Base-by-base conservation (phyloP, 768 basidiomycete species). In the Fomitopsis serialis region DNA sequence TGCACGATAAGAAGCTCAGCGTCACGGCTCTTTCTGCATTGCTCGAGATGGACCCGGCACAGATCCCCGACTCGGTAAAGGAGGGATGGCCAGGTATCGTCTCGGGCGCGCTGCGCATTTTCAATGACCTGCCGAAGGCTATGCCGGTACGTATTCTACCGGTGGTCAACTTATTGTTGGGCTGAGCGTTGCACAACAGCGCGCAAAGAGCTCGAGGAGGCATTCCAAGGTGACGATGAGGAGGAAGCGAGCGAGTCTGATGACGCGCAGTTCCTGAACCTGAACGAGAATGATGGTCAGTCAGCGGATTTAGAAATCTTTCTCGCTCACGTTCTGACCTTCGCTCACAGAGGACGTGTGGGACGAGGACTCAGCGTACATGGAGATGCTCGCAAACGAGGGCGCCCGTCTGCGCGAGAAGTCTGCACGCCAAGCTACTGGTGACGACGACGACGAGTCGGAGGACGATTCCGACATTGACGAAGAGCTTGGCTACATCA, bases 1-100 rank as follows among this genome's bases (percentile, higher is more conserved):
- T 96, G 42, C 92, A 96, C 64, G 92, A 95, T 71, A 92, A 93
- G 78, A 92, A 87, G 69, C 72, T 95, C 53, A 82, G 80, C 59
- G 81, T 94, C 52, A 66, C 89, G 53, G 82, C 92, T 10, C 67
- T 95, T 53, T 89, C 85, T 57, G 82, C 84, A 43, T 70, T 94
- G 54, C 72, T 96, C 63, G 89, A 92, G 69, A 71, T 91, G 68
- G 74, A 82, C 12, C 77, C 79, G 1, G 65, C 67, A 9, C 65
- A 63, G 45, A 75, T 90, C 34, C 89, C 87, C 2, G 75, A 76
- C 40, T 66, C 70, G 17, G 68, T 92, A 57, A 76, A 78, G 54
- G 82, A 83, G 4, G 87, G 85, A 11, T 93, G 90, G 89, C 79
- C 79, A 34, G 80, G 79, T 19, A 86, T 92, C 56, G 82, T 92